A percentile compares a stretch with the other conserved stretches of the same genome.
These are phyloP conservation scores for Melastoma malabathricum DNA, from an alignment of 345 rosid species.

Conservation along the genomic window DNA sequence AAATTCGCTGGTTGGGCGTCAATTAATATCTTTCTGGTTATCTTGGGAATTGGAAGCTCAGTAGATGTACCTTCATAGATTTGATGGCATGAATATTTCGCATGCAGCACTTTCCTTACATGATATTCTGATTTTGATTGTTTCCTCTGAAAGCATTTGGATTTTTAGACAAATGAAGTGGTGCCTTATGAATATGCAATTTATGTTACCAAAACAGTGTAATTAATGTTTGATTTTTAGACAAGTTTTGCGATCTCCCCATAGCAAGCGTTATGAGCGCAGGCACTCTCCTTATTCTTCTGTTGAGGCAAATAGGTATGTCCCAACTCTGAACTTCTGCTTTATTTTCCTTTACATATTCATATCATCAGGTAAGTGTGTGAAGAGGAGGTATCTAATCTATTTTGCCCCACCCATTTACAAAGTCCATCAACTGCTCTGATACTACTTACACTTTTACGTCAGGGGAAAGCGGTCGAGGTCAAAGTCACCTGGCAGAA, in stretches of 20 bases:
- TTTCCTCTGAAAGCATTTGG: too few species aligned
- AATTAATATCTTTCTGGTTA: too few species aligned
- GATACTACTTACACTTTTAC: constrained; percentile 1
- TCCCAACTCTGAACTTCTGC: constrained; percentile 18
- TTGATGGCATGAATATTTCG: too few species aligned
- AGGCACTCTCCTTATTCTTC: constrained; percentile 95
- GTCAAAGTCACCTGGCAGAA: constrained; percentile 65
- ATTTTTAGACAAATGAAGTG: constrained; percentile 21
- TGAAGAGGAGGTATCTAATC: not conserved
- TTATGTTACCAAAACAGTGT: constrained; percentile 53
- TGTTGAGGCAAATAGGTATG: constrained; percentile 77
- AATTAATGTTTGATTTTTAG: constrained; percentile 94
- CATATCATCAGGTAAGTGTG: not conserved
- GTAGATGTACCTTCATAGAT: too few species aligned
- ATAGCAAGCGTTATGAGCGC: constrained; percentile 98
- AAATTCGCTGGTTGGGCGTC: too few species aligned
- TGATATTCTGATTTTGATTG: too few species aligned
- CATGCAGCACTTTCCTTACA: too few species aligned
- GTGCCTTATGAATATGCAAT: constrained; percentile 19
- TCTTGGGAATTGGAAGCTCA: too few species aligned
- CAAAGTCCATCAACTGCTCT: too few species aligned
- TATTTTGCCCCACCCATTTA: constrained; percentile 1
- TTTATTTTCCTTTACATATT: constrained; percentile 25
- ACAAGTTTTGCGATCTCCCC: constrained; percentile 96
- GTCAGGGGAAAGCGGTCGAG: constrained; percentile 61